phyloP scores from a whole-genome alignment of 2,329 filamentous ascomycete species.

The Botrytis paeoniae region DNA sequence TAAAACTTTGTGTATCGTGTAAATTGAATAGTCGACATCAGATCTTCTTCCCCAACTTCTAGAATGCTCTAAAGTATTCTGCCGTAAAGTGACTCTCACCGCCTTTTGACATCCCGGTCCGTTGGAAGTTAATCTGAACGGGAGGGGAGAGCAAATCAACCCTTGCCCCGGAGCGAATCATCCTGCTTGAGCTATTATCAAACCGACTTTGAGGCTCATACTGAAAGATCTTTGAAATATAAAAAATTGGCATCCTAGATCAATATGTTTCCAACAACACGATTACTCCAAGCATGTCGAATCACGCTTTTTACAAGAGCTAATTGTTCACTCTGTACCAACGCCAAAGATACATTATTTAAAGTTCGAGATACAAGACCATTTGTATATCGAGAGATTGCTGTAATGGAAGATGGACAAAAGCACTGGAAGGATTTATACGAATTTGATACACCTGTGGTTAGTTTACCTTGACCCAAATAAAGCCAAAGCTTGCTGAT shows the following conservation, averaged over 20 bases:
- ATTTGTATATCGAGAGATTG: constrained; percentile 66
- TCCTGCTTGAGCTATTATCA: neutral
- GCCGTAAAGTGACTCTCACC: neutral
- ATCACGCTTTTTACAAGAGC: constrained; percentile 74
- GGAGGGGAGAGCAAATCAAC: neutral
- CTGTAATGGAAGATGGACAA: constrained; percentile 62
- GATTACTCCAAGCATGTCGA: constrained; percentile 52
- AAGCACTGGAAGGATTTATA: constrained; percentile 70
- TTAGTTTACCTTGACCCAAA: constrained; percentile 38
- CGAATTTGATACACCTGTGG: constrained; percentile 79
- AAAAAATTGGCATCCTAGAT: neutral
- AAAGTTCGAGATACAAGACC: constrained; percentile 64
- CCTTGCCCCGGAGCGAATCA: neutral
- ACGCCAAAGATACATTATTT: constrained; percentile 66
- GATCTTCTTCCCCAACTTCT: constrained; percentile 9
- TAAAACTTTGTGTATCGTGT: neutral
- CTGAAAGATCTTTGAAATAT: neutral
- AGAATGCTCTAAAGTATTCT: constrained; percentile 18
- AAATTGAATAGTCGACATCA: neutral
- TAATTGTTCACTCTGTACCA: constrained; percentile 67
- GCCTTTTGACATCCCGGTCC: neutral
- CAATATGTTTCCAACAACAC: constrained; percentile 50
- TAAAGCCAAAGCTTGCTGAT: constrained; percentile 3
- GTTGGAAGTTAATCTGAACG: neutral
- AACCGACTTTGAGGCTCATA: neutral